A percentile compares a stretch with the other conserved stretches of the same genome.
Evolutionary conservation across 345 rosid species (phyloP).

Genomic region (Salix arbutifolia): DNA sequence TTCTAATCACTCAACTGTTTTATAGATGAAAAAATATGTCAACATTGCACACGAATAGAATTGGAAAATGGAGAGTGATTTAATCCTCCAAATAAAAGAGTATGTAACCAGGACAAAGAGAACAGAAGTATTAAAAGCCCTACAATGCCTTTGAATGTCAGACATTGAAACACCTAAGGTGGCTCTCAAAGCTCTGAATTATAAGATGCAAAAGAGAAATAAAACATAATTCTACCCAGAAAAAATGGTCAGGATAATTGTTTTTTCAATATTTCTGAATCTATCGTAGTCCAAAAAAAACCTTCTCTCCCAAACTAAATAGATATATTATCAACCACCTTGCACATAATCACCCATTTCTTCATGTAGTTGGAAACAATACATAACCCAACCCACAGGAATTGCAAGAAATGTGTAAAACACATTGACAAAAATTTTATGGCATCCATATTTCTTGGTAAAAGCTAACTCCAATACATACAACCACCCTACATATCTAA

Average conservation of each 20-base stretch:
- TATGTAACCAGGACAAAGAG: neutral
- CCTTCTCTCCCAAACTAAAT: neutral
- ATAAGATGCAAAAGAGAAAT: neutral
- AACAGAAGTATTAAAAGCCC: neutral
- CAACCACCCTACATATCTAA: too few species aligned
- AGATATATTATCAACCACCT: too few species aligned
- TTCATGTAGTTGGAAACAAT: too few species aligned
- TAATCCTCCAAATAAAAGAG: neutral
- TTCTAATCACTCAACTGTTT: neutral
- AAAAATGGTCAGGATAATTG: neutral
- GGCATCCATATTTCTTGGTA: too few species aligned
- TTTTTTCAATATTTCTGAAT: neutral
- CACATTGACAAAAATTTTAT: too few species aligned
- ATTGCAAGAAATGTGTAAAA: too few species aligned
- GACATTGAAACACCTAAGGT: neutral
- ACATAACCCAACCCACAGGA: too few species aligned
- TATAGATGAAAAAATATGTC: neutral
- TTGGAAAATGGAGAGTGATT: neutral
- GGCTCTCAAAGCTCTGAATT: neutral
- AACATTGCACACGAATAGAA: neutral
- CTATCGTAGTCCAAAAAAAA: neutral
- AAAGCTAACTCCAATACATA: too few species aligned
- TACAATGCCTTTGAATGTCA: neutral
- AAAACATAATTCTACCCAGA: neutral
- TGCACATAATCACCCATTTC: too few species aligned